These are phyloP conservation scores for Neopestalotiopsis sp. DNA, from an alignment of 2,329 filamentous ascomycete genomes.

Conservation along the genomic window DNA sequence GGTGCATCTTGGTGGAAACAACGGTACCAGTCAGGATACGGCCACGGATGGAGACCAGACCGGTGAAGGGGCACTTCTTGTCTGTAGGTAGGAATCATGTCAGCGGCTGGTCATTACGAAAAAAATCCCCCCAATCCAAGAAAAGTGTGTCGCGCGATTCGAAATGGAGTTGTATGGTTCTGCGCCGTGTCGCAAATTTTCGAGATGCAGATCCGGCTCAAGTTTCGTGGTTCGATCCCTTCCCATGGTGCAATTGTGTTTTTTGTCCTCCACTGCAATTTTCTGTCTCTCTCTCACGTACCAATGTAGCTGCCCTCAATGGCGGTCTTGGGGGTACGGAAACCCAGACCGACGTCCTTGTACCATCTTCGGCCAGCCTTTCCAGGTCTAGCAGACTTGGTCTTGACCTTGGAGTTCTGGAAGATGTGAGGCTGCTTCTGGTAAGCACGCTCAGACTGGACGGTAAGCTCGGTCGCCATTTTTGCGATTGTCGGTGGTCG, in stretches of 20 bases:
- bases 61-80: constrained; percentile 99
- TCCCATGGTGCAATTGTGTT: not conserved
- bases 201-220: not conserved
- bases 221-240: not conserved
- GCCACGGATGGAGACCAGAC: constrained; percentile 98
- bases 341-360: constrained; percentile 99
- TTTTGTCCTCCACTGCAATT: not conserved
- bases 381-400: constrained; percentile 82
- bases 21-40: constrained; percentile 99
- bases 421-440: constrained; percentile 99
- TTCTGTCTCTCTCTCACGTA: constrained; percentile 59
- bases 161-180: not conserved
- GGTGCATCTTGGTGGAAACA: constrained; percentile 99
- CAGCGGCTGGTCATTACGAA: not conserved
- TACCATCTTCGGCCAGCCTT: constrained; percentile 74
- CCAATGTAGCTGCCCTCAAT: constrained; percentile 99
- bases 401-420: constrained; percentile 94
- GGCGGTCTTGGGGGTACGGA: constrained; percentile 97
- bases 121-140: not conserved
- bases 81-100: constrained; percentile 60
- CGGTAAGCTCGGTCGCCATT: constrained; percentile 98
- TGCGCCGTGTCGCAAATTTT: constrained; percentile 7
- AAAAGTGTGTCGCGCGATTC: not conserved
- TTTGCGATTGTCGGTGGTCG: constrained; percentile 52
- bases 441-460: constrained; percentile 99